Evolutionary conservation across 2,329 filamentous ascomycete genomes (phyloP), one percentile per base, ranked within the genome.

Genomic region (Triangularia setosa): DNA sequence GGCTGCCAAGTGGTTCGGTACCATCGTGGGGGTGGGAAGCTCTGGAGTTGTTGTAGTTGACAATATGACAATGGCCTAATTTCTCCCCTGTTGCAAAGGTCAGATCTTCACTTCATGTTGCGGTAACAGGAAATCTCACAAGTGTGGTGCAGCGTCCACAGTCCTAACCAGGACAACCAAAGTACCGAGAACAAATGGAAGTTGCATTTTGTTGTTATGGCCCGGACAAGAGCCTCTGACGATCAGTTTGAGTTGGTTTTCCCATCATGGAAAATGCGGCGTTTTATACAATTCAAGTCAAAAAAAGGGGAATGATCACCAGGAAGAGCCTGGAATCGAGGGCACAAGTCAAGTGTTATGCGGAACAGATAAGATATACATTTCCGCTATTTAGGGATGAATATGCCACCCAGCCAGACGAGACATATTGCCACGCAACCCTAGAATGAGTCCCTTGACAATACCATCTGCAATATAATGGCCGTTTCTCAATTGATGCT

Each of bases 401-500:
- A 25, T 24, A 61, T 58, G 25, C 21, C 24, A 53, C 58, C 24
- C 24, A 28, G 9, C 24, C 25, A 53, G 24, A 44, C 23, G n/a
- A 52, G 33, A 28, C 57, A 21, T 23, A 24, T 24, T 30, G 25
- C 23, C 35, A 30, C 24, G 16, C 35, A 53, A n/a, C 33, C 24
- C 35, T 48, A 28, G 48, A 33, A 59, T 16, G 21, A 25, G 40
- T 27, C 35, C 58, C 58, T 60, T 58, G 27, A 23, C 27, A 14
- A 28, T 14, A 23, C 14, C 28, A 18, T 52, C 40, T 64, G 62
- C 35, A 55, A 30, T 63, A 56, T 59, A 63, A 21, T 48, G 18
- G 44, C 57, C 33, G 28, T 53, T 60, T 58, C 35, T 60, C 64
- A 33, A 62, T 61, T 64, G 57, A 52, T 62, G 66, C 65, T 67